Percentiles rank a stretch among this genome's conserved stretches.
Conservation (phyloP, 2,329 filamentous ascomycete species). For the Diplodia corticola region DNA sequence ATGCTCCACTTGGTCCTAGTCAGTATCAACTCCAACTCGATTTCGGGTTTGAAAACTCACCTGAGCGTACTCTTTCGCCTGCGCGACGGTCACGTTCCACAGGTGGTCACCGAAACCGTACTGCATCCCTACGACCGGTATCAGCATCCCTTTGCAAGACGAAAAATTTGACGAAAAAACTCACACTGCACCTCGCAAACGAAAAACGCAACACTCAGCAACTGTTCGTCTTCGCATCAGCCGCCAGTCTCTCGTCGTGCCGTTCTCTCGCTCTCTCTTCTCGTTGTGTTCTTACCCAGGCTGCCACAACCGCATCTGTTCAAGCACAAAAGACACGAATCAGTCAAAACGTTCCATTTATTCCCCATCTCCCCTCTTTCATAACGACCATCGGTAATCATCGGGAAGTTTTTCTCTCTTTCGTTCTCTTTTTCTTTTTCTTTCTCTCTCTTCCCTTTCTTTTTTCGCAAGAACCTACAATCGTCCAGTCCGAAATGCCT, state of each 20-base stretch:
- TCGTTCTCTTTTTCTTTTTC: no score
- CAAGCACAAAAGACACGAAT: background rate
- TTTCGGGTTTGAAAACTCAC: background rate
- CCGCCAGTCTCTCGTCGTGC: no score
- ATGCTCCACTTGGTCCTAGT: background rate
- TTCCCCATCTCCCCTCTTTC: no score
- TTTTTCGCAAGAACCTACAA: background rate
- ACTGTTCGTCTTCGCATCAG: background rate
- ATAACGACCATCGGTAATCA: no score
- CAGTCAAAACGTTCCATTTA: background rate
- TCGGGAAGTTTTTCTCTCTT: no score
- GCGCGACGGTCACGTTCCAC: background rate
- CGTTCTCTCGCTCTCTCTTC: background rate
- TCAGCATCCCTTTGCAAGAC: background rate
- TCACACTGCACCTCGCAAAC: slow-evolving; percentile 3
- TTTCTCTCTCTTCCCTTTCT: no score
- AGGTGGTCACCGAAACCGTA: slow-evolving; percentile 5
- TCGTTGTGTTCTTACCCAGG: slow-evolving; percentile 1
- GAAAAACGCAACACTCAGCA: slow-evolving; percentile 5
- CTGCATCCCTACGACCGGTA: background rate
- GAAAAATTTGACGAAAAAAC: background rate
- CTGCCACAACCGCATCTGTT: slow-evolving; percentile 11
- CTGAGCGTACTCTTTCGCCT: background rate
- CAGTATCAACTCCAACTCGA: background rate
- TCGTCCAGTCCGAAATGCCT: slow-evolving; percentile 9